Evolutionary conservation across 257 asterid genomes (phyloP), one percentile per base, ranked within the genome.

Genomic region (Petrea volubilis): DNA sequence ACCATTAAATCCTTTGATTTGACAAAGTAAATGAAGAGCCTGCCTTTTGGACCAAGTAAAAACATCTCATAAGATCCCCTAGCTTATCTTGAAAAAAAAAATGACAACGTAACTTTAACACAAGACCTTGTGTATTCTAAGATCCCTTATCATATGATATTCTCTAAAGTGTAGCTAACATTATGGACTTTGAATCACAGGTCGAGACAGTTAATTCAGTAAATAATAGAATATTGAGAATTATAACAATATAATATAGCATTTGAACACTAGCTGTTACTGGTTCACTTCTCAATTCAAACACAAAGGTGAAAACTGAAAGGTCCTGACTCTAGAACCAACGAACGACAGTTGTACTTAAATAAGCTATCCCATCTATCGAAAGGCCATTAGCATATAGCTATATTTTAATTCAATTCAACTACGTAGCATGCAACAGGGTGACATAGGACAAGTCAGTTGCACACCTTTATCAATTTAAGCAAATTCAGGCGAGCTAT

Each of bases 401-500:
- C n/a, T n/a, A n/a, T n/a, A n/a, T n/a, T n/a, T n/a, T n/a, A n/a
- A n/a, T n/a, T n/a, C 4, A 38, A 38, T 38, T 18, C 5, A 51
- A 20, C 64, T 36, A 55, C 7, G 59, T 28, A 41, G 33, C 14
- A 51, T n/a, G 56, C 56, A 34, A 55, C 7, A 21, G 28, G 56
- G 34, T 24, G 49, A 33, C 47, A 49, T 50, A 47, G 3, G 23
- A 41, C 27, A 38, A 33, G n/a, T 28, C 55, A 58, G 65, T 44
- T 59, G 23, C 80, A 20, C 56, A 86, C 95, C 91, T 88, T 85
- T 70, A 88, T 88, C 72, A 88, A 47, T 72, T 83, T 85, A 64
- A 88, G 91, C 68, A 88, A 80, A 76, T 83, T 88, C 67, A 88
- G 79, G 23, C 95, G 83, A 70, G 88, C 88, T 61, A 88, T 85